Conservation (phyloP, 1,284 basidiomycete species). For the Lentinula novae-zelandiae region DNA sequence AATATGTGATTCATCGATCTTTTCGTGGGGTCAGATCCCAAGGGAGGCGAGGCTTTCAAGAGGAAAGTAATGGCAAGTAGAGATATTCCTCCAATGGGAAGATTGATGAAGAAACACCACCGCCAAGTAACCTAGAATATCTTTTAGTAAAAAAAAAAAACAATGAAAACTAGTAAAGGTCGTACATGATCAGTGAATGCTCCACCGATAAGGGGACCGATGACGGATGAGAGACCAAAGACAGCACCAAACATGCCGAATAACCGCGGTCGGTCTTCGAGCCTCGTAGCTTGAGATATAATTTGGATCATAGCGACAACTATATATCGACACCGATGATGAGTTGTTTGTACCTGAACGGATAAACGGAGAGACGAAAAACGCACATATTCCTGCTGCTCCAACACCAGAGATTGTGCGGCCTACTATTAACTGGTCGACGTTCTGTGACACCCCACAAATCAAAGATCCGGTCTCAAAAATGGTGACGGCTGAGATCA, state of each 20-base stretch:
- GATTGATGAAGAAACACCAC: slow-evolving; percentile 13
- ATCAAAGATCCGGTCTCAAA: slow-evolving; percentile 42
- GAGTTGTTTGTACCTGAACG: background rate
- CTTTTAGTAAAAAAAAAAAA: background rate
- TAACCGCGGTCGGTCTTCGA: slow-evolving; percentile 10
- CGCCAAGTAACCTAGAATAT: background rate
- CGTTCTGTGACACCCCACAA: slow-evolving; percentile 38
- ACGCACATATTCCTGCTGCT: slow-evolving; percentile 6
- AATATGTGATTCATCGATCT: slow-evolving; percentile 3
- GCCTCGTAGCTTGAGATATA: slow-evolving; percentile 27
- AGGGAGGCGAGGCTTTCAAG: slow-evolving; percentile 14
- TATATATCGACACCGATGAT: background rate
- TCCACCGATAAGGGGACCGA: slow-evolving; percentile 13
- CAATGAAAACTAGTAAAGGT: background rate
- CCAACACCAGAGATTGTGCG: slow-evolving; percentile 38
- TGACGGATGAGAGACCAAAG: slow-evolving; percentile 13
- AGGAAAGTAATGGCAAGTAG: slow-evolving; percentile 10
- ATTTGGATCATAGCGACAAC: slow-evolving; percentile 19
- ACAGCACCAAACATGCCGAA: slow-evolving; percentile 12
- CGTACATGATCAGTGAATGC: slow-evolving; percentile 14
- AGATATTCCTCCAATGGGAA: slow-evolving; percentile 16
- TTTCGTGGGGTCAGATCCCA: slow-evolving; percentile 15
- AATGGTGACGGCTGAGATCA: slow-evolving; percentile 35
- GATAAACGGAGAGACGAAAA: slow-evolving; percentile 26
- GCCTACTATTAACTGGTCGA: slow-evolving; percentile 40